A percentile compares a stretch with the other conserved stretches of the same genome.
phyloP scores from a whole-genome alignment of 2,329 filamentous ascomycete genomes.

The Aspergillus ruber region DNA sequence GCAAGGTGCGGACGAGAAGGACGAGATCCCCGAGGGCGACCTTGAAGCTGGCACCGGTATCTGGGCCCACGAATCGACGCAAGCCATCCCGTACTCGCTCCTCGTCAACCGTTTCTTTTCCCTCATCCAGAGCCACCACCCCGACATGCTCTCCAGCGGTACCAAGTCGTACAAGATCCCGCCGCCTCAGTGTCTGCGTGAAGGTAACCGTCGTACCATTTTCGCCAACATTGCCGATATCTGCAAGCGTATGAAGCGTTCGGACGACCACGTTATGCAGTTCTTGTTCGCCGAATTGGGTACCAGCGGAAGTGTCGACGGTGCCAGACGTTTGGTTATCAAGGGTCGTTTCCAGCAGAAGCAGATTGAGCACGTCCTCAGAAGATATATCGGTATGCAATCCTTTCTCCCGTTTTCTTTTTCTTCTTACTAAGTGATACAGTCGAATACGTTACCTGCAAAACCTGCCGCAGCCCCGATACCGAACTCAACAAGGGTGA shows the following conservation, averaged over 20 bases:
- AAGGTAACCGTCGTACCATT: conserved; percentile 99
- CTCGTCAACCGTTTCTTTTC: conserved; percentile 91
- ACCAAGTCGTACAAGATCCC: conserved; percentile 98
- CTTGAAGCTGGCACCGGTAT: conserved; percentile 83
- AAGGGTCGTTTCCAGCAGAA: conserved; percentile 99
- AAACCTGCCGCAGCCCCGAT: conserved; percentile 91
- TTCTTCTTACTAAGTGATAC: conserved; percentile 4
- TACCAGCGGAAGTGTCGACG: conserved; percentile 92
- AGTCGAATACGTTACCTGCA: conserved; percentile 98
- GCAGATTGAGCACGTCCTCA: conserved; percentile 94
- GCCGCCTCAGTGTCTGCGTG: conserved; percentile 93
- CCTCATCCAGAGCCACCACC: conserved; percentile 90
- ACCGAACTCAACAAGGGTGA: conserved; percentile 98
- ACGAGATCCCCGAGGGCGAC: conserved; percentile 61
- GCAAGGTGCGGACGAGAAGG: conserved; percentile 53
- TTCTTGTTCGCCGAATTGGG: conserved; percentile 98
- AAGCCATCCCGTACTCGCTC: conserved; percentile 73
- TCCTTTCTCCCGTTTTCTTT: conserved; percentile 15
- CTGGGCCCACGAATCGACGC: conserved; percentile 75
- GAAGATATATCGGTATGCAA: conserved; percentile 82
- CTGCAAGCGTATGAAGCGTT: conserved; percentile 98
- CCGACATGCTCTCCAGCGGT: conserved; percentile 82
- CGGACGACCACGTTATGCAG: conserved; percentile 93
- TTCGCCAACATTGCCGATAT: conserved; percentile 99
- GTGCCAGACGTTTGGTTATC: conserved; percentile 87